A percentile compares a stretch with the other conserved stretches of the same genome.
Evolutionary conservation across 169 alveolate genomes (phyloP).

Genomic region (Cryptosporidium parvum): DNA sequence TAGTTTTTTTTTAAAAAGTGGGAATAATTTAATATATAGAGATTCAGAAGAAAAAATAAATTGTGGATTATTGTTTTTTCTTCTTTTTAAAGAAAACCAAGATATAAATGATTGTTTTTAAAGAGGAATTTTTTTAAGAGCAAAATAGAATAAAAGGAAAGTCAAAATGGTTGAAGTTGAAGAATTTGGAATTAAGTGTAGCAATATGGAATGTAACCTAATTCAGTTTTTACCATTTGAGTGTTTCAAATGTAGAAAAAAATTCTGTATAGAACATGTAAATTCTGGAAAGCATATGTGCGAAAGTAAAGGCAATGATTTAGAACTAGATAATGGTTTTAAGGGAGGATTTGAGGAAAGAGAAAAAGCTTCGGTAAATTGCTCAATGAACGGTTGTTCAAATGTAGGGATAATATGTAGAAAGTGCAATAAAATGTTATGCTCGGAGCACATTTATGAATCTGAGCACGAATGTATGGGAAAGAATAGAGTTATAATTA

Average conservation of each 20-base stretch:
- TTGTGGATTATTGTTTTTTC: not conserved
- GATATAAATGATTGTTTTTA: not conserved
- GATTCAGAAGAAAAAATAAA: not conserved
- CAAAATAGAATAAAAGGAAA: not conserved
- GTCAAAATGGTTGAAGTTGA: constrained; percentile 51
- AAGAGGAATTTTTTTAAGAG: not conserved
- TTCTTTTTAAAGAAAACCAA: not conserved
- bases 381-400: not conserved
- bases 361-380: not conserved
- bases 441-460: constrained; percentile 38
- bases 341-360: not conserved
- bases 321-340: not conserved
- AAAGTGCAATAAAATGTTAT: constrained; percentile 7
- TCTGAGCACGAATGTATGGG: constrained; percentile 17
- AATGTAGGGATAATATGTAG: constrained; percentile 12
- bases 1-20: not conserved
- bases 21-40: not conserved
- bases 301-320: not conserved
- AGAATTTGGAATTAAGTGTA: constrained; percentile 42
- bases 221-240: constrained; percentile 41
- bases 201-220: constrained; percentile 15
- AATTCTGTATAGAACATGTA: constrained; percentile 49
- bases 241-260: constrained; percentile 5
- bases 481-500: not conserved
- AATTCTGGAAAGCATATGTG: constrained; percentile 12